Base-by-base conservation (phyloP, 176 grass and related monocot species). In the Leersia perrieri region DNA sequence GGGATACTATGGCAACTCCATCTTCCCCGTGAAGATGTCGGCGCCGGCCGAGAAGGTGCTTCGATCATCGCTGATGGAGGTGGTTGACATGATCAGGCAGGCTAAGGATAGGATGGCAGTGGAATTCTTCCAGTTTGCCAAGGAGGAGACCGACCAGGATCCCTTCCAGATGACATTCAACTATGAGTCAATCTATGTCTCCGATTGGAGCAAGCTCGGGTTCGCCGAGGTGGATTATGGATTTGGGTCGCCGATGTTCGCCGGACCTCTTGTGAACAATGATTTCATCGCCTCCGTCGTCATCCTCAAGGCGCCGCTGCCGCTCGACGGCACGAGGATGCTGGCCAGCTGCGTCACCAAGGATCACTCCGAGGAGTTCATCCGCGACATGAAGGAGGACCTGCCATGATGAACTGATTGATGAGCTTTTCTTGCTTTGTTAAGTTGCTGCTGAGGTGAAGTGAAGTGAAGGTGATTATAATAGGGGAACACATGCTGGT, bases 131-230 rank as follows among this genome's bases (percentile, higher is more conserved):
- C 73, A 83, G 80, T 95, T 92, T 44, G 93, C 89, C 18, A 90
- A 86, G 60, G 89, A 89, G 45, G 89, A 95, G 84, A 78, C 77
- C 0, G 70, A 77, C 44, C 66, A 79, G 58, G 90, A 92, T 75
- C 93, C 90, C 3, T 92, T 92, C 77, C 77, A 89, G 63, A 95
- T 92, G 93, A 90, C 90, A 10, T 92, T 94, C 51, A 88, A 95
- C 75, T 95, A 95, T 68, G 93, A 90, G 85, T 88, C 89, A 25
- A 77, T 92, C 71, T 92, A 90, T 29, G 84, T 95, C 26, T 92
- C 93, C 5, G 93, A 95, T 75, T 95, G 93, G 93, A 92, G 90
- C 80, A 95, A 95, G 87, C 77, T 95, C 33, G 93, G 93, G 1
- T 92, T 95, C 82, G 86, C 87, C 0, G 93, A 92, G 14, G 90